Evolutionary conservation across 495 filamentous ascomycete genomes (phyloP), one percentile per base, ranked within the genome.

Genomic region (Penicillium mononematosum): DNA sequence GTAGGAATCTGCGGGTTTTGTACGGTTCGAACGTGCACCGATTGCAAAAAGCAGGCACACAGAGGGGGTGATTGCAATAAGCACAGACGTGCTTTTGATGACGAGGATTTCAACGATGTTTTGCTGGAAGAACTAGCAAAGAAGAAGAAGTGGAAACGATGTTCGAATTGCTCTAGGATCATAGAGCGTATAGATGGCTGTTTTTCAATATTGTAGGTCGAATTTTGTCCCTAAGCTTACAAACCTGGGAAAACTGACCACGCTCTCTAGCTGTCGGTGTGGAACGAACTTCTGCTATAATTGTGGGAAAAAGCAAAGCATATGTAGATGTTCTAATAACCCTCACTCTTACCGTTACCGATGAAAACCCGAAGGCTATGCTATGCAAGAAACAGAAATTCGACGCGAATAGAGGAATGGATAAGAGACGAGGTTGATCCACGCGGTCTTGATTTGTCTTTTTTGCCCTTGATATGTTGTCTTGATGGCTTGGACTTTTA

Each of bases 1-100:
- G 34, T 27, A 16, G 55, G 48, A 3, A 29, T 27, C 14, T 58
- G 55, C 27, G 39, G 29, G 8, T 11, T 25, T 5, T 58, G 48
- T n/a, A 32, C 8, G 2, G 29, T 6, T 9, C 43, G 43, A 25
- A 58, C 55, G 4, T 58, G 55, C n/a, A 10, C 38, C 1, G 14
- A 17, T 19, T 58, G 47, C 22, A 27, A 34, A 19, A 20, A 41
- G 12, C 7, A n/a, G 25, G 24, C 3, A 27, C 42, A 52, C 24
- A 45, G 24, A 25, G 24, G 19, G 32, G 45, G 55, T 10, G 58
- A 29, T 14, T 58, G 32, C n/a, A 17, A 17, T 9, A 17, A 17
- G 5, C 2, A 7, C 34, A 16, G 14, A 5, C 12, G 1, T 16
- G 34, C 14, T 38, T 7, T 3, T 16, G 16, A 39, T 8, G 16